Base-by-base conservation (phyloP, 176 grass and related monocot species). In the Musa troglodytarum region DNA sequence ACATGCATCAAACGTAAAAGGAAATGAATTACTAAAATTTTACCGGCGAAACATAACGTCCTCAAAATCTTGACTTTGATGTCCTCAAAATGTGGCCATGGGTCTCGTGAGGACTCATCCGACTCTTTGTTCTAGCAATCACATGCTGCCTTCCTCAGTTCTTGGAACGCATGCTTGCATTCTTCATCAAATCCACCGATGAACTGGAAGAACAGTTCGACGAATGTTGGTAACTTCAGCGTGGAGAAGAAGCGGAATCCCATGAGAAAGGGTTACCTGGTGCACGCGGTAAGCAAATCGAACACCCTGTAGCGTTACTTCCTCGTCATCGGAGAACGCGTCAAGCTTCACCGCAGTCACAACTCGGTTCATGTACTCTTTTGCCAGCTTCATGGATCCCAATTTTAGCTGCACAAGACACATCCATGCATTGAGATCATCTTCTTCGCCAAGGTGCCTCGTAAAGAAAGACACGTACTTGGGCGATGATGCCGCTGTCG, bases 231-330 rank as follows among this genome's bases (percentile, higher is more conserved):
- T 75, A 63, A 59, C 52, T 21, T 34, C 28, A 43, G 22, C 11
- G 9, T 50, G 82, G 76, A 63, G 53, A 85, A 80, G 55, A 28
- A 50, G 12, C 77, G 19, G 66, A 78, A 52, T 51, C 1, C 19
- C 14, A 15, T 50, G 11, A 21, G 14, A 17, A 21, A 73, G 53
- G 57, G 28, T 66, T 85, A 99, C 95, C 95, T 99, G 95, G 69
- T 99, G 90, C 69, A 99, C 84, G 65, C 91, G 91, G 77, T 94
- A 99, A 56, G 90, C 84, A 87, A 99, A 94, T 62, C 95, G 88
- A 56, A 89, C 95, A 53, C 88, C 95, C 43, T 84, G 85, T 63
- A 91, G 43, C 71, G 90, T 84, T 74, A 94, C 71, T 54, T 94
- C 95, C 34, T 99, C 95, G 16, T 99, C 91, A 65, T 99, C 88